Conservation (phyloP, 805 yeast genomes). For the Dipodascus albidus region DNA sequence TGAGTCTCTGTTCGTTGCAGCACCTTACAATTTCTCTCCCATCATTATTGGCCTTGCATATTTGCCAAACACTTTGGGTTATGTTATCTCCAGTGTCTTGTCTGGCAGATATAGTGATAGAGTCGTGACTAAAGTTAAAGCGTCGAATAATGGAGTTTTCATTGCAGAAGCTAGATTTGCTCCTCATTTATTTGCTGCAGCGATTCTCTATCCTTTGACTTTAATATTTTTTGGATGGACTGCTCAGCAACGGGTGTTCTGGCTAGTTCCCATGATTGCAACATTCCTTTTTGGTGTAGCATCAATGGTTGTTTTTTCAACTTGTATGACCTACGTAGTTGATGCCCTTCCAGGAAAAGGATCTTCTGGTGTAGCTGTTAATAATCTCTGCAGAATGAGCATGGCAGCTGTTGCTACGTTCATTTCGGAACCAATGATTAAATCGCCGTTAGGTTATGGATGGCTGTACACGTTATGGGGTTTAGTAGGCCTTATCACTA, state of each 20-base stretch:
- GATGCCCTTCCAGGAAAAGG: constrained; percentile 82
- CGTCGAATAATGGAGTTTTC: constrained; percentile 47
- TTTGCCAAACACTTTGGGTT: constrained; percentile 74
- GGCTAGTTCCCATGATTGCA: constrained; percentile 76
- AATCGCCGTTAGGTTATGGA: constrained; percentile 54
- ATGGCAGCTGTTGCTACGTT: constrained; percentile 72
- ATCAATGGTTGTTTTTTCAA: constrained; percentile 73
- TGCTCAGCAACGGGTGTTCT: constrained; percentile 47
- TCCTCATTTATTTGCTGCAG: constrained; percentile 59
- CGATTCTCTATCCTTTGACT: constrained; percentile 48
- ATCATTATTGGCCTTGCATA: constrained; percentile 63
- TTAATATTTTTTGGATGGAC: constrained; percentile 78
- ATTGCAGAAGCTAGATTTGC: constrained; percentile 74
- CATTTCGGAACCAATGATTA: constrained; percentile 56
- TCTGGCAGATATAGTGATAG: constrained; percentile 77
- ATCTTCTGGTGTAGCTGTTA: constrained; percentile 79
- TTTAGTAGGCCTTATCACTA: constrained; percentile 26
- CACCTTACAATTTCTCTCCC: constrained; percentile 60
- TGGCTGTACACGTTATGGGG: constrained; percentile 57
- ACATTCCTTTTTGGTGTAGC: constrained; percentile 76
- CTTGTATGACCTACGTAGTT: constrained; percentile 68
- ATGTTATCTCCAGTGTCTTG: constrained; percentile 59
- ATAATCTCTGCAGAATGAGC: constrained; percentile 60
- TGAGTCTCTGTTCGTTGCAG: constrained; percentile 45
- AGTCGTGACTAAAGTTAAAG: constrained; percentile 40